A percentile compares a stretch with the other conserved stretches of the same genome.
Evolutionary conservation across 176 grass and related monocot species (phyloP).

Genomic region (Aegilops tauschii): DNA sequence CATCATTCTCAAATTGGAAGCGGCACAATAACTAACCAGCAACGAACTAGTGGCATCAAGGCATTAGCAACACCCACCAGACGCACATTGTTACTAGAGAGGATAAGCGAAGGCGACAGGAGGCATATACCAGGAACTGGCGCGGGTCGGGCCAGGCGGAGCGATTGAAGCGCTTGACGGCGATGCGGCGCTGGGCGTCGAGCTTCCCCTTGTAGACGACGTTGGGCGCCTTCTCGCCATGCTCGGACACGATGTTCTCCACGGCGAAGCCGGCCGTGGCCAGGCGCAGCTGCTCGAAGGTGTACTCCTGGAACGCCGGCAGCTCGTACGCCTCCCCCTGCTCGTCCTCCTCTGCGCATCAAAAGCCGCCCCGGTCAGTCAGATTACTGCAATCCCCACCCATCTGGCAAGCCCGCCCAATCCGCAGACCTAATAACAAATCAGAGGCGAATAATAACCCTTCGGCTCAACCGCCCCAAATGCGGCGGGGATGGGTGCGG

Average conservation of each 20-base stretch:
- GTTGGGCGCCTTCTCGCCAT: conserved; percentile 97
- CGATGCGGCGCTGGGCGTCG: conserved; percentile 73
- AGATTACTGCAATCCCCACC: neutral
- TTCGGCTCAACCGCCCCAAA: conserved; percentile 4
- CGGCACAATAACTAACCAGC: neutral
- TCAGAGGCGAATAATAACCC: neutral
- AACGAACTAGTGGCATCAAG: neutral
- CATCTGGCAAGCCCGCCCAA: neutral
- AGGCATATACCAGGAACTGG: conserved; percentile 73
- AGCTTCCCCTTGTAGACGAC: conserved; percentile 99
- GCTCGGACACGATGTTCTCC: conserved; percentile 94
- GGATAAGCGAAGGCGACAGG: neutral
- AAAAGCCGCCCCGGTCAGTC: neutral
- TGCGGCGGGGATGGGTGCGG: neutral
- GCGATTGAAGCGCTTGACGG: conserved; percentile 89
- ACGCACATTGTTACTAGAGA: neutral
- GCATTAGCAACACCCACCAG: neutral
- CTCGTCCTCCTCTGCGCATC: conserved; percentile 51
- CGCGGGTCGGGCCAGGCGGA: conserved; percentile 88
- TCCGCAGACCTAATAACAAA: neutral
- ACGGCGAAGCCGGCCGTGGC: conserved; percentile 79
- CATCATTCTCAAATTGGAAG: neutral
- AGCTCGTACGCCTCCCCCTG: conserved; percentile 69
- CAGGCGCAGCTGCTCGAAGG: conserved; percentile 83
- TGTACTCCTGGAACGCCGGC: conserved; percentile 82